Base-by-base conservation (phyloP, 345 rosid genomes). In the Excoecaria agallocha region DNA sequence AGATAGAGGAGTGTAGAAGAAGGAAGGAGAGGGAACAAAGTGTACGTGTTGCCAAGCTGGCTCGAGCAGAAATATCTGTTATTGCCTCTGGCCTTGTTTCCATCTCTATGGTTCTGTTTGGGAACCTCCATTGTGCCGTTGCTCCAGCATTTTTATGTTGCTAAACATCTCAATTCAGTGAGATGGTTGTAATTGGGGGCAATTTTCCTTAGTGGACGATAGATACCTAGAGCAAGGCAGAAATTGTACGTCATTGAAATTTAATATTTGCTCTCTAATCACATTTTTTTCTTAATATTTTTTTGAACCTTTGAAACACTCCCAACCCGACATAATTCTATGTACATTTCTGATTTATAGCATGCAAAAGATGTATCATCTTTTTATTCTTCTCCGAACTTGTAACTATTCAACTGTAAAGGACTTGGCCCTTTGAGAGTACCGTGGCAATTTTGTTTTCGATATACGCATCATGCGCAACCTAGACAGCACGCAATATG, bases 1-100 rank as follows among this genome's bases (percentile, higher is more conserved):
- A 16, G 68, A 56, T 16, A 16, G 52, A 12, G 38, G 20, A 20
- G 57, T 19, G 6, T 35, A 20, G 49, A 15, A 22, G 71, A 55
- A 38, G 20, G 38, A 9, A 45, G 19, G 50, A 38, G 51, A 50
- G 7, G 75, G 54, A 67, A 35, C 41, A 15, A 51, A 45, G 48
- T 59, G 73, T 59, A 72, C 54, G 25, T 61, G 52, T 49, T 71
- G 43, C n/a, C 48, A 22, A 16, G 65, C 61, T 63, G 41, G 69
- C 13, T 24, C 5, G 54, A 30, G 56, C 48, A 43, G 19, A 43
- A 66, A 38, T 46, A 45, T 35, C 2, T 30, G 8, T n/a, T 41
- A 2, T 3, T 43, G 43, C 55, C 41, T 4, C 1, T 69, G 49
- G 41, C 70, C 35, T 13, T 54, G 48, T 30, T 35, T 58, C 56